phyloP scores from a whole-genome alignment of 2,329 filamentous ascomycete species.

The Aspergillus brasiliensis region DNA sequence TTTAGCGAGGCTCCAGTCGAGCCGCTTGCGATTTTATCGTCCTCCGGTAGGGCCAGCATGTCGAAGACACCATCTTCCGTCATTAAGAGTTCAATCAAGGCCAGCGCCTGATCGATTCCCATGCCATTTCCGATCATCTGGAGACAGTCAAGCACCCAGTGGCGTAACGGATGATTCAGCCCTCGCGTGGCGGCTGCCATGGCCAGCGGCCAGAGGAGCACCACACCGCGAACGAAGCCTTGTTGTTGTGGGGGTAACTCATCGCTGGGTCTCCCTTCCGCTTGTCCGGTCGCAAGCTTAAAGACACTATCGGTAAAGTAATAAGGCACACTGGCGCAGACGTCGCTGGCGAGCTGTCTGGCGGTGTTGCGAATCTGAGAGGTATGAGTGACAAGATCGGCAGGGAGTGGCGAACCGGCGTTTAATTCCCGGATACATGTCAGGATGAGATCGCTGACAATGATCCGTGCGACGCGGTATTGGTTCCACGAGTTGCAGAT shows the following conservation, averaged over 20 bases:
- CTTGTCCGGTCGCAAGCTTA: slow-evolving; percentile 2
- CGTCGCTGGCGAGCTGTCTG: slow-evolving; percentile 35
- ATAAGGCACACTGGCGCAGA: slow-evolving; percentile 42
- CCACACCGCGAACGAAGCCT: slow-evolving; percentile 35
- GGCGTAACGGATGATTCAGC: slow-evolving; percentile 27
- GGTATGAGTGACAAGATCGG: slow-evolving; percentile 34
- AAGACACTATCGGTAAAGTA: slow-evolving; percentile 30
- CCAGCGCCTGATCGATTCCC: slow-evolving; percentile 43
- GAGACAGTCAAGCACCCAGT: slow-evolving; percentile 37
- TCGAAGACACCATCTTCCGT: slow-evolving; percentile 30
- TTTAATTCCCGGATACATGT: slow-evolving; percentile 31
- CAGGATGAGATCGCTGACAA: slow-evolving; percentile 54
- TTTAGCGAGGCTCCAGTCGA: neutral
- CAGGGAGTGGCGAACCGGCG: slow-evolving; percentile 25
- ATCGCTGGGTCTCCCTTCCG: neutral
- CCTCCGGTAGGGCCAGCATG: slow-evolving; percentile 21
- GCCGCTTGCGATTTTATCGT: neutral
- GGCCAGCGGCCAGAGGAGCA: slow-evolving; percentile 43
- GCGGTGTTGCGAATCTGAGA: slow-evolving; percentile 31
- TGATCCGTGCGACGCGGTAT: slow-evolving; percentile 61
- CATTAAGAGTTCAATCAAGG: slow-evolving; percentile 36
- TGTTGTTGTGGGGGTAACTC: slow-evolving; percentile 27
- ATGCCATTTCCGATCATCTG: slow-evolving; percentile 37
- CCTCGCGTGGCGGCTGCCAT: slow-evolving; percentile 38
- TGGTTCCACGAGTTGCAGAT: slow-evolving; percentile 60